Evolutionary conservation across 2,329 filamentous ascomycete species (phyloP).

Genomic region (Xenosphaeropsis pyriputrescens): DNA sequence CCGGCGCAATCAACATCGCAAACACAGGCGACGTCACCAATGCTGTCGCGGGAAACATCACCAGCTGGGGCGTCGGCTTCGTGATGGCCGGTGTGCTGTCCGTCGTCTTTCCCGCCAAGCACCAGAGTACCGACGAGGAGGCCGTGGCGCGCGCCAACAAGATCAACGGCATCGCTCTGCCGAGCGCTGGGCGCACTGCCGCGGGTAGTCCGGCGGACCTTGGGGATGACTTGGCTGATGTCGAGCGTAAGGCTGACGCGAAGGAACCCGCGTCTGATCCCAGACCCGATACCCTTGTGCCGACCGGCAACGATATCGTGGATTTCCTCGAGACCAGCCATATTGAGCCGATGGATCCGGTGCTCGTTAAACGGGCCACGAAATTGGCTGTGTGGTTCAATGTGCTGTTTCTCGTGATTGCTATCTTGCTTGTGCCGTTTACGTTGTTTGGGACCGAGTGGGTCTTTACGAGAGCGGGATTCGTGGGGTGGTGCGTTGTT

Average conservation of each 20-base stretch:
- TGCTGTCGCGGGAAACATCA: conserved; percentile 22
- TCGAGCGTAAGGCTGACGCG: conserved; percentile 1
- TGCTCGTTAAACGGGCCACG: conserved; percentile 19
- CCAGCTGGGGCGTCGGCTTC: conserved; percentile 19
- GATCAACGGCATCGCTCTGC: conserved; percentile 13
- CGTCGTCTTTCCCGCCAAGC: conserved; percentile 19
- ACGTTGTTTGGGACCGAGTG: conserved; percentile 22
- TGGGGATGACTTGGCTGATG: background rate
- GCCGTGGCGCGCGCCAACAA: conserved; percentile 15
- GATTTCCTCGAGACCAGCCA: conserved; percentile 24
- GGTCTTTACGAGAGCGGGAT: conserved; percentile 20
- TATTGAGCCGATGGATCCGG: conserved; percentile 25
- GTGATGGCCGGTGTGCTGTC: conserved; percentile 19
- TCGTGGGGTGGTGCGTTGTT: conserved; percentile 23
- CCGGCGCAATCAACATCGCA: conserved; percentile 19
- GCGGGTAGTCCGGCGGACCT: background rate
- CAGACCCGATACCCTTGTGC: conserved; percentile 11
- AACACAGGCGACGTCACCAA: conserved; percentile 23
- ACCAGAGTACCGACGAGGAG: conserved; percentile 7
- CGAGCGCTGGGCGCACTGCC: background rate
- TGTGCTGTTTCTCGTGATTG: conserved; percentile 19
- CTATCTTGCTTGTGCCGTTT: conserved; percentile 23
- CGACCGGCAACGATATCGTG: conserved; percentile 24
- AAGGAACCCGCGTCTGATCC: conserved; percentile 8
- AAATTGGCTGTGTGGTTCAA: conserved; percentile 22